Evolutionary conservation across 768 basidiomycete species (phyloP), one percentile per base, ranked within the genome.

Genomic region (Strobilomyces dryophilus): DNA sequence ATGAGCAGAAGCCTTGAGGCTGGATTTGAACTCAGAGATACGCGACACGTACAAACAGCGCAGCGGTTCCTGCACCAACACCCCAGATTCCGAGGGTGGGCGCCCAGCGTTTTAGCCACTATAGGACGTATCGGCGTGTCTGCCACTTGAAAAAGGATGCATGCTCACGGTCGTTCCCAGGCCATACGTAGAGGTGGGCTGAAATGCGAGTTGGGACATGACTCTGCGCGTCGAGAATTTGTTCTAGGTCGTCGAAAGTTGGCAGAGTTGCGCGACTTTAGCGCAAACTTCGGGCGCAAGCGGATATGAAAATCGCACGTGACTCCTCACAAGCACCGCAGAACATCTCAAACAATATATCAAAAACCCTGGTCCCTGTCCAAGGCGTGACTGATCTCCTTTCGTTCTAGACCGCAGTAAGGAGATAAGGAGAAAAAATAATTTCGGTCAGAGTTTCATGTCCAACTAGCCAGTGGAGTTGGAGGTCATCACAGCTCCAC

Each of bases 71-170:
- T 58, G 73, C 78, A 58, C 87, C 84, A 49, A 77, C 71, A 52
- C 87, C 86, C 90, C 90, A 92, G 41, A 89, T 67, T 26, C 80
- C 78, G 50, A 87, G 69, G 54, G 76, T 79, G 5, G 80, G 69
- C 21, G 72, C 68, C 89, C 88, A 91, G 40, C 74, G 79, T 69
- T 73, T 81, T 17, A 74, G 64, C 29, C 68, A 70, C 84, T 85
- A 51, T 31, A 11, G 14, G 26, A 9, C 5, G 21, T 3, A 18
- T 57, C 18, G 49, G 44, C 17, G 26, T 8, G 8, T 32, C 8
- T 17, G 8, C 12, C 15, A 8, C 34, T 39, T 8, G 35, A 50
- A 35, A 17, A 26, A 54, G 11, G 26, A 8, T 24, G n/a, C 21
- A 52, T 45, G 61, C 76, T 52, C 57, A 81, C 80, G 46, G 58